Evolutionary conservation across 1,139 yeast genomes (phyloP).

Genomic region (Spathaspora sp.): DNA sequence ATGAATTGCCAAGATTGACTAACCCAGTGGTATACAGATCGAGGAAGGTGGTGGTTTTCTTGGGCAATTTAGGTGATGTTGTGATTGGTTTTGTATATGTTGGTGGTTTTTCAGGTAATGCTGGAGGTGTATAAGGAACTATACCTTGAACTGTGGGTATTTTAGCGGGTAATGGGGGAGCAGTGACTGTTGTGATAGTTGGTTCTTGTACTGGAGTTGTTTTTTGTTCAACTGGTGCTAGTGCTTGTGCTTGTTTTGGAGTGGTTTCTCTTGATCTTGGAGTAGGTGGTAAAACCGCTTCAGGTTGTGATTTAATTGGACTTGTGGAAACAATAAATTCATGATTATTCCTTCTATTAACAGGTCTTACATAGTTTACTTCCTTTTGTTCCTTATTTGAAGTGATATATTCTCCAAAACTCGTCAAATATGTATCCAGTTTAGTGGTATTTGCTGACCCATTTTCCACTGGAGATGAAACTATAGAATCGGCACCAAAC

Average conservation of each 20-base stretch:
- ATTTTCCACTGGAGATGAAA: slow-evolving; percentile 15
- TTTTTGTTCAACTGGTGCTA: neutral
- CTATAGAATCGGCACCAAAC: slow-evolving; percentile 32
- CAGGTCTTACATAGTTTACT: neutral
- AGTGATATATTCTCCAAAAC: slow-evolving; percentile 38
- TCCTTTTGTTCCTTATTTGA: neutral
- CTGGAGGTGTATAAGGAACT: slow-evolving; percentile 3
- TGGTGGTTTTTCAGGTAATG: slow-evolving; percentile 1
- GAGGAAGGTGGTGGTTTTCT: slow-evolving; percentile 20
- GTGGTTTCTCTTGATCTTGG: neutral
- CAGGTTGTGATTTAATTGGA: neutral
- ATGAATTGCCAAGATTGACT: slow-evolving; percentile 83
- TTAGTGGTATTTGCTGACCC: neutral
- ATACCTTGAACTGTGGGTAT: slow-evolving; percentile 1
- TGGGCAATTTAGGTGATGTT: slow-evolving; percentile 5
- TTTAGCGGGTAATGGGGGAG: neutral
- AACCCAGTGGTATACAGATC: slow-evolving; percentile 56
- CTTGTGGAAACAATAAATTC: neutral
- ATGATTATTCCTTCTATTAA: neutral
- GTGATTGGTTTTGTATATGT: slow-evolving; percentile 4
- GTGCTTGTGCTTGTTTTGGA: neutral
- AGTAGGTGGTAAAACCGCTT: neutral
- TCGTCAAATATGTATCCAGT: slow-evolving; percentile 29
- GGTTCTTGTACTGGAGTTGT: too few relatives aligned
- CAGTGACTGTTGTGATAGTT: neutral